These are phyloP conservation scores for Botryotinia globosa DNA, from an alignment of 2,329 filamentous ascomycete genomes.

Conservation along the genomic window DNA sequence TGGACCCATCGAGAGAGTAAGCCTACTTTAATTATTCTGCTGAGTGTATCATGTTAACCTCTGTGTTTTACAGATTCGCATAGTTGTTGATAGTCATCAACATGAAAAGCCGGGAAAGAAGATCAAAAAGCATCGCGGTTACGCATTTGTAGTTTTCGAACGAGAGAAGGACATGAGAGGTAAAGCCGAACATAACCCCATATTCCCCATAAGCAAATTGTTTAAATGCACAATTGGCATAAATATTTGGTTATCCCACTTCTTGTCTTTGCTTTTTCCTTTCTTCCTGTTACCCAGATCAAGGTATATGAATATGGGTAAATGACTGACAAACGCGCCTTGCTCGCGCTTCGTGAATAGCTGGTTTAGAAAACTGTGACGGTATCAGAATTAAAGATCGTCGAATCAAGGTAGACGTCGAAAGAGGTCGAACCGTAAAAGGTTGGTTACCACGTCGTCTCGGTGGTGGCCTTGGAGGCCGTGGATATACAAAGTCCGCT, in stretches of 20 bases:
- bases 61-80: constrained; percentile 65
- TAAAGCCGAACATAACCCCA: constrained; percentile 56
- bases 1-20: constrained; percentile 87
- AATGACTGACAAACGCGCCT: constrained; percentile 67
- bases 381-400: constrained; percentile 90
- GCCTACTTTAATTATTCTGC: constrained; percentile 33
- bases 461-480: constrained; percentile 86
- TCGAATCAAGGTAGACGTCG: constrained; percentile 90
- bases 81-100: constrained; percentile 74
- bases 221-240: constrained; percentile 38
- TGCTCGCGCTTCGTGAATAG: constrained; percentile 62
- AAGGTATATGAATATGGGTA: constrained; percentile 55
- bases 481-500: constrained; percentile 84
- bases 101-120: constrained; percentile 70
- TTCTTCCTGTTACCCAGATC: constrained; percentile 31
- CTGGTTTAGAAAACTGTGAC: constrained; percentile 83
- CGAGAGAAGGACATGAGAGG: constrained; percentile 99
- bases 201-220: constrained; percentile 36
- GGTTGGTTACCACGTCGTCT: constrained; percentile 91
- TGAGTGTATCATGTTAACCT: constrained; percentile 21
- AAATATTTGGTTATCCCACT: constrained; percentile 44
- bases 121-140: constrained; percentile 80
- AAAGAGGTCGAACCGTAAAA: constrained; percentile 89
- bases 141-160: constrained; percentile 96
- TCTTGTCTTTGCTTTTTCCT: constrained; percentile 40